phyloP scores from a whole-genome alignment of 495 filamentous ascomycete genomes.

The Wilcoxina mikolae region DNA sequence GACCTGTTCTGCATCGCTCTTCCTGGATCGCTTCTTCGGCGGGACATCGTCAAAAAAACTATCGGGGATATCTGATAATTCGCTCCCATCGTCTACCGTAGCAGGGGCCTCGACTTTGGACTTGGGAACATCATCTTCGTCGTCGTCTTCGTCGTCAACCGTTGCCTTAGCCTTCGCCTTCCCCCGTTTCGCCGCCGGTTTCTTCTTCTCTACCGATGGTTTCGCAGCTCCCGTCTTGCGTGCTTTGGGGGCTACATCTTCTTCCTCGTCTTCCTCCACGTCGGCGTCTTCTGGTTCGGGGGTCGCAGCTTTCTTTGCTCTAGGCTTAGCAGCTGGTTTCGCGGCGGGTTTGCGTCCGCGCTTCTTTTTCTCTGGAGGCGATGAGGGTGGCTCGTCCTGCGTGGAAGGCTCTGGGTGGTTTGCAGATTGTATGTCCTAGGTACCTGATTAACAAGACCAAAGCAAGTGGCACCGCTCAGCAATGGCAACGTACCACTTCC shows the following conservation, averaged over 20 bases:
- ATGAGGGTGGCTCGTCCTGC: not conserved
- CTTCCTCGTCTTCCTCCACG: slow-evolving; percentile 19
- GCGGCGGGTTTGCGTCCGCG: slow-evolving; percentile 8
- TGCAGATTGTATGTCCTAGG: not conserved
- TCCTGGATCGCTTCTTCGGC: slow-evolving; percentile 13
- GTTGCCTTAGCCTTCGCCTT: slow-evolving; percentile 11
- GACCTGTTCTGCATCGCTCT: not conserved
- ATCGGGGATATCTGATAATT: slow-evolving; percentile 16
- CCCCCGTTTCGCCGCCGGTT: slow-evolving; percentile 1
- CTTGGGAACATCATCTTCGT: not conserved
- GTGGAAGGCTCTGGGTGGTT: not conserved
- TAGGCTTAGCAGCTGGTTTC: slow-evolving; percentile 12
- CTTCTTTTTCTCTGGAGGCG: slow-evolving; percentile 14
- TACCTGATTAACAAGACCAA: not conserved
- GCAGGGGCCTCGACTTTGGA: not conserved
- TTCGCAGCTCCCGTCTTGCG: slow-evolving; percentile 6
- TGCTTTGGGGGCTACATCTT: slow-evolving; percentile 19
- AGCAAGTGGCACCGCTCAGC: not conserved
- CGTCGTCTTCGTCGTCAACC: slow-evolving; percentile 15
- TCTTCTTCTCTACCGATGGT: slow-evolving; percentile 12
- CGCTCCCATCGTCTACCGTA: slow-evolving; percentile 11
- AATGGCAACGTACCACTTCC: slow-evolving; percentile 46
- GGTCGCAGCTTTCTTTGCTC: slow-evolving; percentile 17
- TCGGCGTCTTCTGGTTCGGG: not conserved
- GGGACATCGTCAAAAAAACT: slow-evolving; percentile 1